Evolutionary conservation across 2,329 filamentous ascomycete genomes (phyloP), one percentile per base, ranked within the genome.

Genomic region (Alternaria burnsii): DNA sequence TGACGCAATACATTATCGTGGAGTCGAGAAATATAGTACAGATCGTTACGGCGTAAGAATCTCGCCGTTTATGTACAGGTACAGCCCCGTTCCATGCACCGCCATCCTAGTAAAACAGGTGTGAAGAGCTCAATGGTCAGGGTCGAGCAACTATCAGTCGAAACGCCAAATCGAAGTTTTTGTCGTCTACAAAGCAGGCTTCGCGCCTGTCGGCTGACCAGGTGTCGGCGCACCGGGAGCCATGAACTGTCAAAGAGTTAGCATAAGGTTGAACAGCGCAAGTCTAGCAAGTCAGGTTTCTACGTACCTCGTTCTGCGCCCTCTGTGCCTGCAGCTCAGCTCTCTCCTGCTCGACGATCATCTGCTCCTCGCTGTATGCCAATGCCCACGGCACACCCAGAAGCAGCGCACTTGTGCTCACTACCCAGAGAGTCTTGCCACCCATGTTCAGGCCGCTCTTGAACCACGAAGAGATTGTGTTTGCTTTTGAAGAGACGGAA

Each of bases 291-390:
- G 16, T 28, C 42, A 24, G 12, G n/a, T 10, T 18, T 24, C 11
- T 7, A 67, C 62, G 12, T 70, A 90, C 88, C 84, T 97, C 92
- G 76, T 91, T 90, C 66, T 74, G 71, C 66, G 93, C 93, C 75
- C 91, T 88, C 87, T 97, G 92, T 80, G 95, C 91, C 92, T 97
- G 95, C 80, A 91, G 89, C 87, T 94, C 93, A 84, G 97, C 94
- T 81, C 93, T 89, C 88, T 99, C 95, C 93, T 97, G 96, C 84
- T 97, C 94, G 68, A 94, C 86, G 79, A 97, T 89, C 84, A 97
- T 92, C 86, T 97, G 93, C 85, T 99, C 95, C 85, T 99, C 95
- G 66, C 91, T 89, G 78, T 93, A 94, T 59, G 93, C 94, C 70
- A 99, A 85, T 60, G 93, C 94, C 85, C 93, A 98, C 57, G 95